Evolutionary conservation across 768 basidiomycete species (phyloP).

Genomic region (Serpula lacrymans): DNA sequence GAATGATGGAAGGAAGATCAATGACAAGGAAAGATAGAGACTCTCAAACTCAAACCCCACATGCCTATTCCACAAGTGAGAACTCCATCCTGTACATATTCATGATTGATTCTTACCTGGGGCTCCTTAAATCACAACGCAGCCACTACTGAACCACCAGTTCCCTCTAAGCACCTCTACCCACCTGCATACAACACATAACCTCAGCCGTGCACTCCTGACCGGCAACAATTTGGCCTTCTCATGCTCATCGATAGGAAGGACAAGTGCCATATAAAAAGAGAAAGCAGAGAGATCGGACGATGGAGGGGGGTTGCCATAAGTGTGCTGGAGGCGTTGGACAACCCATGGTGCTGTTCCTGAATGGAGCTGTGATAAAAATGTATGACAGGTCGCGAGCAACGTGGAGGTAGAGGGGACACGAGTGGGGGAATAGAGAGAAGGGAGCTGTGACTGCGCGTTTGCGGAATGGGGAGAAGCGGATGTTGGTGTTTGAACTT

Average conservation of each 20-base stretch:
- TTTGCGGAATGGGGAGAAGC: conserved; percentile 1
- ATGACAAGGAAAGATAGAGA: conserved; percentile 6
- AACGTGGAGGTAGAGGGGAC: conserved; percentile 21
- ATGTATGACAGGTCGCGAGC: conserved; percentile 55
- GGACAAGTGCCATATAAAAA: conserved; percentile 88
- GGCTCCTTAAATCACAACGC: conserved; percentile 5
- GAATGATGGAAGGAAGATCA: not conserved
- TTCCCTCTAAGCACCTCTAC: conserved; percentile 72
- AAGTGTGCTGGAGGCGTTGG: conserved; percentile 76
- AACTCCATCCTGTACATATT: no score
- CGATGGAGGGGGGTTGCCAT: conserved; percentile 67
- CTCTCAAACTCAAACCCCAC: conserved; percentile 44
- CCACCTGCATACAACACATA: conserved; percentile 90
- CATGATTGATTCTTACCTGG: no score
- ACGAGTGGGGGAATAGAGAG: conserved; percentile 3
- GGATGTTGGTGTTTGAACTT: conserved; percentile 7
- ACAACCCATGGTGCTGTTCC: conserved; percentile 93
- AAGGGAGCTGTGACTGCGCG: conserved; percentile 1
- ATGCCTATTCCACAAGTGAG: no score
- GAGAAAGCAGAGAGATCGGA: conserved; percentile 66
- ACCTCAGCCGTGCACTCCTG: conserved; percentile 68
- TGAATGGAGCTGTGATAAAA: conserved; percentile 55
- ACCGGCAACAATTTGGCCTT: conserved; percentile 86
- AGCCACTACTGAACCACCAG: conserved; percentile 38
- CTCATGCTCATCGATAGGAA: conserved; percentile 89